phyloP scores from a whole-genome alignment of 106 monocot species.

The Apostasia shenzhenica region DNA sequence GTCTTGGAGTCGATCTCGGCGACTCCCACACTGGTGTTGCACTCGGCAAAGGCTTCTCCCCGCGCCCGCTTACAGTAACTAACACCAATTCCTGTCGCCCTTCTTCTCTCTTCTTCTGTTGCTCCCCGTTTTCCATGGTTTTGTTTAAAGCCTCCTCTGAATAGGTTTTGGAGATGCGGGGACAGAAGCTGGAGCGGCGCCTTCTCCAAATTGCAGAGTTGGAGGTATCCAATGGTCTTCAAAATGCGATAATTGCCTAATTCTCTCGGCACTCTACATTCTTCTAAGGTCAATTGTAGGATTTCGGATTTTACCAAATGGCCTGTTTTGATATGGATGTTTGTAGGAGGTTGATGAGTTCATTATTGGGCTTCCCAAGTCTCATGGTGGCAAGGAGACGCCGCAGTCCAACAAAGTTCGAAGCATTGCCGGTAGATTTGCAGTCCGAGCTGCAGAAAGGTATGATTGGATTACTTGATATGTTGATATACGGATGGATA shows the following conservation, averaged over 20 bases:
- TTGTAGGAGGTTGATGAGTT: slow-evolving; percentile 82
- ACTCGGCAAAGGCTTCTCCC: slow-evolving; percentile 67
- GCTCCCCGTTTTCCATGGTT: background rate
- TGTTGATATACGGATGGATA: too few relatives aligned
- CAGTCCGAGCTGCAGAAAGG: slow-evolving; percentile 82
- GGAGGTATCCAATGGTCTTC: slow-evolving; percentile 30
- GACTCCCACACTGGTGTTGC: slow-evolving; percentile 68
- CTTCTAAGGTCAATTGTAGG: background rate
- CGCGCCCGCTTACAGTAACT: slow-evolving; percentile 59
- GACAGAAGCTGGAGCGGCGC: slow-evolving; percentile 71
- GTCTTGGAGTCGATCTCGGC: slow-evolving; percentile 87
- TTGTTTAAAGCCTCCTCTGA: background rate
- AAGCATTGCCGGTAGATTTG: slow-evolving; percentile 75
- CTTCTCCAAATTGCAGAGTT: slow-evolving; percentile 60
- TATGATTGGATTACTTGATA: background rate
- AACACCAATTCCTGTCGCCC: background rate
- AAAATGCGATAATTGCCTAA: background rate
- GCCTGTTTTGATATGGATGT: background rate
- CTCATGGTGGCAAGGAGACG: slow-evolving; percentile 72
- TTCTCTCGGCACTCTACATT: background rate
- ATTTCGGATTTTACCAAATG: background rate
- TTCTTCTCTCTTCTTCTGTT: background rate
- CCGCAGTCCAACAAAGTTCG: slow-evolving; percentile 89
- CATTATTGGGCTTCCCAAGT: slow-evolving; percentile 74
- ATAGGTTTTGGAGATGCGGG: slow-evolving; percentile 64